Evolutionary conservation across 768 basidiomycete species (phyloP).

Genomic region (Calocybe indica): DNA sequence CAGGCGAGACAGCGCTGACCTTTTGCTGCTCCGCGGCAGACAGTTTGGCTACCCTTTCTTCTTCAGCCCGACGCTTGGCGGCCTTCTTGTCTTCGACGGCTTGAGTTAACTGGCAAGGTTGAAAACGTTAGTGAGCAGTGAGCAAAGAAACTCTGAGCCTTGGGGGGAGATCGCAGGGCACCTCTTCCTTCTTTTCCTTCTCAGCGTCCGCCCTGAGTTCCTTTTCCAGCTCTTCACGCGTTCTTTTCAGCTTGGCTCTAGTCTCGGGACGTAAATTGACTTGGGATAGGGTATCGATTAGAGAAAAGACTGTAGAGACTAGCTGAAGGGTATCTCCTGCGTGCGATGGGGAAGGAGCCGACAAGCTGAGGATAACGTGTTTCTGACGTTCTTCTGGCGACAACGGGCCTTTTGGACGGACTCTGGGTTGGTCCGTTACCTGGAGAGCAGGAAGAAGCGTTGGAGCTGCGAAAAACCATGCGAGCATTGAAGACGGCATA

Average conservation of each 20-base stretch:
- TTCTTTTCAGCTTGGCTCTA: conserved; percentile 65
- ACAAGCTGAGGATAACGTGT: conserved; percentile 68
- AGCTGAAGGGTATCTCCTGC: conserved; percentile 49
- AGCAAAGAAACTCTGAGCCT: no score
- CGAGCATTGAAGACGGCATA: conserved; percentile 27
- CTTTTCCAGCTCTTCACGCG: conserved; percentile 66
- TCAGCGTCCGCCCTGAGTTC: conserved; percentile 60
- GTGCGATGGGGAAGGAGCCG: conserved; percentile 43
- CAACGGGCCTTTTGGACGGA: conserved; percentile 52
- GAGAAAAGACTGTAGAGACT: conserved; percentile 62
- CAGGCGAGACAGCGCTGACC: conserved; percentile 28
- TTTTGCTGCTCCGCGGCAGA: conserved; percentile 82
- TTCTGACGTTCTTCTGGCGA: conserved; percentile 52
- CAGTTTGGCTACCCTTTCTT: conserved; percentile 67
- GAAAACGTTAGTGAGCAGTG: neutral
- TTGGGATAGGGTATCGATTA: conserved; percentile 64
- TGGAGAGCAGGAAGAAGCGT: conserved; percentile 15
- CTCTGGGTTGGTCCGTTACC: conserved; percentile 83
- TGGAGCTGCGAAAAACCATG: conserved; percentile 1
- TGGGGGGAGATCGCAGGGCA: conserved; percentile 9
- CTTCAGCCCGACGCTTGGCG: conserved; percentile 67
- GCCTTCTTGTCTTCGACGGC: conserved; percentile 63
- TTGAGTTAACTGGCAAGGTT: conserved; percentile 24
- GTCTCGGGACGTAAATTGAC: conserved; percentile 76
- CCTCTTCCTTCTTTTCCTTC: conserved; percentile 70